These are phyloP conservation scores for Fusarium pilosicola DNA, from an alignment of 2,329 filamentous ascomycete species.

Conservation along the genomic window DNA sequence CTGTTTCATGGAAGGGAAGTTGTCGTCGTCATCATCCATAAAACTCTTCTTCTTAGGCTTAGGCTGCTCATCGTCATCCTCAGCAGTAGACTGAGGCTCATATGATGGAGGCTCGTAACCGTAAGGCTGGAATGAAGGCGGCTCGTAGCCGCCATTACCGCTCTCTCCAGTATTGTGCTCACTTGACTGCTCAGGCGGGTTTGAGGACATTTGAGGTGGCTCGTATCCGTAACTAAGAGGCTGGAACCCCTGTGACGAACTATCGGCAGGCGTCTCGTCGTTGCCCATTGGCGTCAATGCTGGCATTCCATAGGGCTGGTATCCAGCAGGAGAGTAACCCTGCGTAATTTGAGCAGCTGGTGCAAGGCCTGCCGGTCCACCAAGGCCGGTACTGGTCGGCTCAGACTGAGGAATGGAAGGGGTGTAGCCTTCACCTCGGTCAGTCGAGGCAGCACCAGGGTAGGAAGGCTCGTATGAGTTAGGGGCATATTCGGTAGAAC, in stretches of 20 bases:
- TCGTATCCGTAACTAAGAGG: slow-evolving; percentile 63
- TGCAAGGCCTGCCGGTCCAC: slow-evolving; percentile 31
- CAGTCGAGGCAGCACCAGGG: slow-evolving; percentile 21
- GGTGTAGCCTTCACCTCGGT: slow-evolving; percentile 32
- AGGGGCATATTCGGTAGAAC: slow-evolving; percentile 46
- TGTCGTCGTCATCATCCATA: slow-evolving; percentile 85
- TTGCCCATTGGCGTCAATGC: slow-evolving; percentile 22
- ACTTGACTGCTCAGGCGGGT: slow-evolving; percentile 23
- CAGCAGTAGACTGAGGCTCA: slow-evolving; percentile 57
- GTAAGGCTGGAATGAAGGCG: slow-evolving; percentile 70
- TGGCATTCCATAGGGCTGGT: slow-evolving; percentile 46
- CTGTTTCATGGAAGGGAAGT: slow-evolving; percentile 63
- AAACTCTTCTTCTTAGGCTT: slow-evolving; percentile 80
- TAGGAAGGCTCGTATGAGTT: slow-evolving; percentile 52
- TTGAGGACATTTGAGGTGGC: slow-evolving; percentile 53
- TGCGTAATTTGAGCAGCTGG: slow-evolving; percentile 43
- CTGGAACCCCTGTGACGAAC: slow-evolving; percentile 53
- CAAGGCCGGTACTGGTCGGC: slow-evolving; percentile 5
- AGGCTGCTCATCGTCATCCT: slow-evolving; percentile 58
- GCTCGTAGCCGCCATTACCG: slow-evolving; percentile 63
- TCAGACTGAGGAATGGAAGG: slow-evolving; percentile 31
- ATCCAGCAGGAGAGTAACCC: slow-evolving; percentile 28
- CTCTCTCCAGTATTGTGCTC: slow-evolving; percentile 41
- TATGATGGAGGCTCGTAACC: slow-evolving; percentile 68
- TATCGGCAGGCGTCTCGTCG: slow-evolving; percentile 23